These are phyloP conservation scores for Myriosclerotinia scirpicola DNA, from an alignment of 2,329 filamentous ascomycete genomes.

Conservation along the genomic window DNA sequence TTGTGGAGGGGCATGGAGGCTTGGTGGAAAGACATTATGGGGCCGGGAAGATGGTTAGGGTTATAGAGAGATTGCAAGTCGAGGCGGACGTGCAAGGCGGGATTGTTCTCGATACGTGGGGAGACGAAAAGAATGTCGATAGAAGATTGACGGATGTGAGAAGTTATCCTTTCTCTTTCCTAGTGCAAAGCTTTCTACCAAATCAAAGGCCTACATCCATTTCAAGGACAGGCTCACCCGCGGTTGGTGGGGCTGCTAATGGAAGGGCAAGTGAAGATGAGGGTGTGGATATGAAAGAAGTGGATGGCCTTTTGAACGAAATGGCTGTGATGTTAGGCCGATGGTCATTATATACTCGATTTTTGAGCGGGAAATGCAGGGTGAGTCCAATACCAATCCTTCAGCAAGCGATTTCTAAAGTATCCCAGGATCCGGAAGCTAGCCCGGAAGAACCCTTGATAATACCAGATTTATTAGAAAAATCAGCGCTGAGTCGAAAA, in stretches of 20 bases:
- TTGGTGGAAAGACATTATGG: conserved; percentile 95
- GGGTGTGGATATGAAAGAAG: conserved; percentile 92
- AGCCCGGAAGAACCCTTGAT: conserved; percentile 57
- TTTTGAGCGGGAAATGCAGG: conserved; percentile 81
- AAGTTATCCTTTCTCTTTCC: conserved; percentile 95
- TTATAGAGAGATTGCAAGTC: conserved; percentile 88
- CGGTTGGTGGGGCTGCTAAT: conserved; percentile 54
- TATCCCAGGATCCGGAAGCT: conserved; percentile 50
- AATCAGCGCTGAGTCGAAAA: conserved; percentile 80
- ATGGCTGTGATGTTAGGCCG: conserved; percentile 88
- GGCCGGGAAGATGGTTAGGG: conserved; percentile 85
- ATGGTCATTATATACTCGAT: conserved; percentile 90
- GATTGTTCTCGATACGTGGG: conserved; percentile 94
- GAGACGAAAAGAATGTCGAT: conserved; percentile 81
- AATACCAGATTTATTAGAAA: conserved; percentile 71
- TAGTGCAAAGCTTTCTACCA: conserved; percentile 90
- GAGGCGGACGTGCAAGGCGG: conserved; percentile 96
- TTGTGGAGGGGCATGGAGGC: conserved; percentile 86
- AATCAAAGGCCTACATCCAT: conserved; percentile 63
- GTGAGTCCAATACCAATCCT: conserved; percentile 50
- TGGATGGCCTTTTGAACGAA: conserved; percentile 84
- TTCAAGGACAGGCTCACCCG: conserved; percentile 74
- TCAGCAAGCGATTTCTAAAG: conserved; percentile 39
- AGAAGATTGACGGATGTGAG: conserved; percentile 91
- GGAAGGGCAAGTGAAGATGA: conserved; percentile 78